Base-by-base conservation (phyloP, 148 eudicot species). In the Rhododendron kiyosumense region DNA sequence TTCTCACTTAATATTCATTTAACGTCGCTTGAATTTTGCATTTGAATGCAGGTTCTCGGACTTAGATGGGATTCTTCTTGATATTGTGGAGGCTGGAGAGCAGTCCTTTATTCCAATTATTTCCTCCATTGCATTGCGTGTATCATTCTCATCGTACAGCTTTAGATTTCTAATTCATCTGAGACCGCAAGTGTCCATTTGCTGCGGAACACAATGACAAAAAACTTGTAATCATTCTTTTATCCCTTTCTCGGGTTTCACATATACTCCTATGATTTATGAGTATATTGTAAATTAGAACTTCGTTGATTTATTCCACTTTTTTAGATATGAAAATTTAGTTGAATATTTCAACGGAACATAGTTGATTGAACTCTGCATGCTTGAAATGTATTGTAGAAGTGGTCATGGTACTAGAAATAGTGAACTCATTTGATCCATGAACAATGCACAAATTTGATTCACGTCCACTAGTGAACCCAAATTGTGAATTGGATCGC, bases 41-140 rank as follows among this genome's bases (percentile, higher is more conserved):
- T 46, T 57, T 28, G 8, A 74, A 43, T 76, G 82, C 85, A 86
- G 85, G 84, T 57, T 54, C 46, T 2, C n/a, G 71, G 26, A 73
- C 57, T 71, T 41, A 45, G 80, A 26, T 63, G n/a, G 51, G 14
- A 49, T 81, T 51, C 78, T 85, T 26, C 8, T 65, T 43, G 73
- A 79, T 2, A 22, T 80, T 86, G 81, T 54, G 61, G 65, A 6
- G n/a, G 1, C 26, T 41, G 79, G 45, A 86, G 45, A 73, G 54
- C 12, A 74, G 75, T 59, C 59, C 11, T 67, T 30, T 51, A 10
- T 79, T 45, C 63, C 22, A 8, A 30, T 24, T 22, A 7, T 79
- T 79, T 69, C 46, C 41, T 77, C 51, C 73, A 15, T 5, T 36
- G 22, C 36, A 67, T 71, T 54, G 28, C 49, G 57, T 49, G 28